Conservation (phyloP, 805 yeast genomes). For the Wickerhamomyces kurtzmanii region DNA sequence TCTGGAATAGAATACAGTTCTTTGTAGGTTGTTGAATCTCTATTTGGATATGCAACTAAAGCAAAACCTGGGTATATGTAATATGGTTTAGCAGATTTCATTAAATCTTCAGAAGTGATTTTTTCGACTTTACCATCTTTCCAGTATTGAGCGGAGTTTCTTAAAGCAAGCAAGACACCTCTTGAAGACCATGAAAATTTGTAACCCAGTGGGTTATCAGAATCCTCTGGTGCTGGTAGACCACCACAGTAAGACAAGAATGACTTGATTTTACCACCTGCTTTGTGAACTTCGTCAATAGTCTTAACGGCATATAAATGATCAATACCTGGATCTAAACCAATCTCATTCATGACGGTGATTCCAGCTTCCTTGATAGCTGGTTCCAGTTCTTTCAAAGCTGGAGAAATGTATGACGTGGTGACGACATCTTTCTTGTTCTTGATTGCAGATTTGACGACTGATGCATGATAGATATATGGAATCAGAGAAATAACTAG, state of each 20-base stretch:
- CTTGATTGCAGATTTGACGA: slow-evolving; percentile 89
- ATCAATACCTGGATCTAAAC: slow-evolving; percentile 97
- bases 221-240: slow-evolving; percentile 94
- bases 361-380: slow-evolving; percentile 92
- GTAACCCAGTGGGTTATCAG: slow-evolving; percentile 97
- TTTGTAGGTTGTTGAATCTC: slow-evolving; percentile 92
- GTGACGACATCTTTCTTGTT: slow-evolving; percentile 85
- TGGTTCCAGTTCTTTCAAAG: slow-evolving; percentile 76
- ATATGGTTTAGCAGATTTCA: slow-evolving; percentile 93
- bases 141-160: slow-evolving; percentile 89
- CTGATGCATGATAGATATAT: slow-evolving; percentile 87
- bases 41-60: slow-evolving; percentile 92
- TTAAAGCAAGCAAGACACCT: slow-evolving; percentile 91
- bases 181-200: slow-evolving; percentile 99
- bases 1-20: slow-evolving; percentile 93
- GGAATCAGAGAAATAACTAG: slow-evolving; percentile 93
- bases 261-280: slow-evolving; percentile 86
- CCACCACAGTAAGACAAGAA: slow-evolving; percentile 99
- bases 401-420: slow-evolving; percentile 94
- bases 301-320: slow-evolving; percentile 98
- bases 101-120: slow-evolving; percentile 81
- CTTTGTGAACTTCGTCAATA: slow-evolving; percentile 89
- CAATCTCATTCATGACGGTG: slow-evolving; percentile 97
- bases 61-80: slow-evolving; percentile 94
- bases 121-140: slow-evolving; percentile 75